Evolutionary conservation across 1,284 basidiomycete species (phyloP), one percentile per base, ranked within the genome.

Genomic region (Boletus mariae): DNA sequence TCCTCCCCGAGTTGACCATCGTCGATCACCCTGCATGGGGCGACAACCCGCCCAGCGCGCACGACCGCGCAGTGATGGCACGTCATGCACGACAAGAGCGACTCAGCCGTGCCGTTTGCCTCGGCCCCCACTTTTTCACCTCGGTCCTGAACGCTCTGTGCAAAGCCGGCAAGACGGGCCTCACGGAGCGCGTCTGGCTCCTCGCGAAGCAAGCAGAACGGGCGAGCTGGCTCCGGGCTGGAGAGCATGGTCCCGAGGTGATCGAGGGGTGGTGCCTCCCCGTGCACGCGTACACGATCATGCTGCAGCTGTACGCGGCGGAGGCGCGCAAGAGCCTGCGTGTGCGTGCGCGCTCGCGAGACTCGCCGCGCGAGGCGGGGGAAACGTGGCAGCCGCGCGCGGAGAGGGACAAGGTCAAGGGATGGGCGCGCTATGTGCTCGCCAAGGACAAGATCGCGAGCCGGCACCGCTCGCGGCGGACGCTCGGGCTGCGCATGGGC

Each of bases 231-330:
- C 44, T 62, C 26, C 61, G 59, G 4, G 56, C 54, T 10, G 62
- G 65, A 23, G 61, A 53, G 2, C 54, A 46, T 31, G 53, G 53
- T 38, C 34, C 43, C n/a, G 57, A 65, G 12, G 56, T 54, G 12
- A 53, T 60, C 17, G 57, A 69, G 34, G 80, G 82, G 0, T 90
- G 88, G 86, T 73, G 73, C 52, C 69, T 91, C 25, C 80, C 85
- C 4, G 70, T 84, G 3, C 74, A 83, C 15, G 82, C 84, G 1
- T 91, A 89, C 66, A 90, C 86, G 1, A 70, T 79, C 45, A 87
- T 91, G 82, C 65, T 92, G 53, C 75, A 83, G 51, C 73, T 80
- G 43, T 90, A 88, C 61, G 78, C 73, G 1, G 65, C 69, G 1
- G 76, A 83, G 61, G 73, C 72, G n/a, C 67, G 66, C n/a, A 66